Conservation (phyloP, 2,329 filamentous ascomycete genomes). For the Aureobasidium mangrovei region DNA sequence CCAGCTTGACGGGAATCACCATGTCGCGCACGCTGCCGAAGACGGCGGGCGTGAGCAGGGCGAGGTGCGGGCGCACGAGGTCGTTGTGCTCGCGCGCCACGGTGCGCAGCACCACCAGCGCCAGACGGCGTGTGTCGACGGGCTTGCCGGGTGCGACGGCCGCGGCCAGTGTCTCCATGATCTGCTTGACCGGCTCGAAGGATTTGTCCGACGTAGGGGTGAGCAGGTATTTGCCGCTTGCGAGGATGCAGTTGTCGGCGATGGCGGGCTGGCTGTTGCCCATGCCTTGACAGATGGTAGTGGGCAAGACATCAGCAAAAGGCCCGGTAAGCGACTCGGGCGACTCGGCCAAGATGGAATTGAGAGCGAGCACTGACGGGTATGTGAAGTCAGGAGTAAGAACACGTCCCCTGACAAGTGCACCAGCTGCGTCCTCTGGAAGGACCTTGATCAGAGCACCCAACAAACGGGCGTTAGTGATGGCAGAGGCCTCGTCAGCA, state of each 20-base stretch:
- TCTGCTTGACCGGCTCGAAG: constrained; percentile 67
- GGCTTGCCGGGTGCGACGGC: constrained; percentile 66
- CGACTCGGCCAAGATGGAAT: constrained; percentile 78
- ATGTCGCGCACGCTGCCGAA: constrained; percentile 85
- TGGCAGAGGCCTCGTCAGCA: constrained; percentile 62
- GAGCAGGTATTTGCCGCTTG: constrained; percentile 83
- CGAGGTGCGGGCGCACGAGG: constrained; percentile 70
- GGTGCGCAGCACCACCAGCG: constrained; percentile 81
- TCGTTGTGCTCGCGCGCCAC: constrained; percentile 71
- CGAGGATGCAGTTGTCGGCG: constrained; percentile 78
- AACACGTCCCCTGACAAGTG: constrained; percentile 63
- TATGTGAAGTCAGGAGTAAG: constrained; percentile 66
- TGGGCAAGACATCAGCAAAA: constrained; percentile 64
- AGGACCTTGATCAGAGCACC: constrained; percentile 85
- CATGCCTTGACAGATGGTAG: constrained; percentile 74
- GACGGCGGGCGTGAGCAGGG: constrained; percentile 69
- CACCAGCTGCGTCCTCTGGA: constrained; percentile 57
- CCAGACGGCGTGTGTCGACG: constrained; percentile 73
- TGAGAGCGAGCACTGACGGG: constrained; percentile 75
- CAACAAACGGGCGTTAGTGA: constrained; percentile 83
- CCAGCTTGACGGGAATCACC: constrained; percentile 90
- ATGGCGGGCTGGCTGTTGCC: constrained; percentile 63
- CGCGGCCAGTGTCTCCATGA: constrained; percentile 67
- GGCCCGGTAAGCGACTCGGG: constrained; percentile 59
- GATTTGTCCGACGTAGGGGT: constrained; percentile 53